Evolutionary conservation across 2,329 filamentous ascomycete species (phyloP).

Genomic region (Amauroascus verrucosus): DNA sequence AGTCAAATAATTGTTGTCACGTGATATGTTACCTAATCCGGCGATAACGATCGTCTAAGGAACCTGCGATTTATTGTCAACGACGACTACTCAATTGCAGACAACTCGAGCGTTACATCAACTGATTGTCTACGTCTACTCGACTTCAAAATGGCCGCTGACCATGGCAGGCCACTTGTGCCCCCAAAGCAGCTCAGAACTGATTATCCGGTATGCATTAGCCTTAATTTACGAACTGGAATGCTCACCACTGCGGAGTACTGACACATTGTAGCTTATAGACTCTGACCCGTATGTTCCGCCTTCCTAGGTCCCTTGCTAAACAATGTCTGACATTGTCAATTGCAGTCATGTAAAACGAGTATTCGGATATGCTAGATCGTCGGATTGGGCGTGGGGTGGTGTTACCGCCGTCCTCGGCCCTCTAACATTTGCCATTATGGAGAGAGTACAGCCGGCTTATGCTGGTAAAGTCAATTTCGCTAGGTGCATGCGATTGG

Average conservation of each 20-base stretch:
- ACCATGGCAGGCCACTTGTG: constrained; percentile 42
- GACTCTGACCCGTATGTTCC: constrained; percentile 88
- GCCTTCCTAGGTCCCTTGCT: not conserved
- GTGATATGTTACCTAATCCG: not conserved
- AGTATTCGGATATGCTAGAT: constrained; percentile 75
- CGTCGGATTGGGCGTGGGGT: constrained; percentile 70
- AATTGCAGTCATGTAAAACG: constrained; percentile 72
- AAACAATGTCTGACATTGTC: not conserved
- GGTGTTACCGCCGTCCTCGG: constrained; percentile 58
- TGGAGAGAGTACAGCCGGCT: constrained; percentile 79
- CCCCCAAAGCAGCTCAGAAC: constrained; percentile 70
- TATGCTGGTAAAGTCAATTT: constrained; percentile 75
- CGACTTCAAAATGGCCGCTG: constrained; percentile 27
- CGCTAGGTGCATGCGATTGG: constrained; percentile 69
- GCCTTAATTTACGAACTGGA: constrained; percentile 2
- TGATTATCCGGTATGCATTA: constrained; percentile 68
- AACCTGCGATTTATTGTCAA: not conserved
- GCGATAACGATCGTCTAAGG: not conserved
- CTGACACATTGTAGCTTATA: constrained; percentile 60
- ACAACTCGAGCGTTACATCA: not conserved
- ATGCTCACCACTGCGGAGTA: constrained; percentile 4
- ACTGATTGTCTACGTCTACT: constrained; percentile 2
- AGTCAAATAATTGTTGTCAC: not conserved
- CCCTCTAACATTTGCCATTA: constrained; percentile 62
- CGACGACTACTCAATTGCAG: constrained; percentile 2